Base-by-base conservation (phyloP, 1,139 yeast species). In the Neolecta irregularis region DNA sequence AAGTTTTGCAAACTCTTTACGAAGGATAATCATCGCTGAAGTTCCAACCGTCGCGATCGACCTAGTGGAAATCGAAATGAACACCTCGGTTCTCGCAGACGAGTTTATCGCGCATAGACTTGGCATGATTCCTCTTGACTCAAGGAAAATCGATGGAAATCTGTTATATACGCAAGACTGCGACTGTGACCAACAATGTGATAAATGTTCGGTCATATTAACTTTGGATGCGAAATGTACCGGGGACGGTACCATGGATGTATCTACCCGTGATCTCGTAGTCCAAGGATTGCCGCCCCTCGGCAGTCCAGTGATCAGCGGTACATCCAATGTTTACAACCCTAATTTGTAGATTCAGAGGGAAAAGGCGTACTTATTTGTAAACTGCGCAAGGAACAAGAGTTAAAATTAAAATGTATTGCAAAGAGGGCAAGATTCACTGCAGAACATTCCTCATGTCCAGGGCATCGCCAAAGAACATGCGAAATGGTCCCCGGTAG, bases 401-500 rank as follows among this genome's bases (percentile, higher is more conserved):
- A 88, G 54, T 64, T 88, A 48, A 69, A 78, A 47, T 61, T 88
- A 42, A 74, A 78, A 44, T 88, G 99, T 59, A 78, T 88, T 44
- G 98, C 99, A 37, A 88, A 91, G 57, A 88, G 88, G 61, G 38
- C 31, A 41, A 15, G 4, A 6, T 21, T n/a, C 6, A 20, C 13
- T 15, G 16, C n/a, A 3, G 4, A 9, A 19, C 6, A 5, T 4
- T 25, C 16, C 12, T 15, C 19, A 7, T 11, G 12, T 12, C 6
- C 12, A 36, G 40, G 98, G 99, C 30, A 88, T 91, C 43, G 85
- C 96, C 30, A 88, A 91, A 56, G 99, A 88, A 55, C 99, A 88
- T 53, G 95, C 98, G 36, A 88, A 88, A 53, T 88, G 98, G 98
- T 76, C 92, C 5, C 95, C 98, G 1, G 79, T 93, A 48, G 69